Evolutionary conservation across 768 basidiomycete species (phyloP), one percentile per base, ranked within the genome.

Genomic region (Strobilomyces echinocephalus): DNA sequence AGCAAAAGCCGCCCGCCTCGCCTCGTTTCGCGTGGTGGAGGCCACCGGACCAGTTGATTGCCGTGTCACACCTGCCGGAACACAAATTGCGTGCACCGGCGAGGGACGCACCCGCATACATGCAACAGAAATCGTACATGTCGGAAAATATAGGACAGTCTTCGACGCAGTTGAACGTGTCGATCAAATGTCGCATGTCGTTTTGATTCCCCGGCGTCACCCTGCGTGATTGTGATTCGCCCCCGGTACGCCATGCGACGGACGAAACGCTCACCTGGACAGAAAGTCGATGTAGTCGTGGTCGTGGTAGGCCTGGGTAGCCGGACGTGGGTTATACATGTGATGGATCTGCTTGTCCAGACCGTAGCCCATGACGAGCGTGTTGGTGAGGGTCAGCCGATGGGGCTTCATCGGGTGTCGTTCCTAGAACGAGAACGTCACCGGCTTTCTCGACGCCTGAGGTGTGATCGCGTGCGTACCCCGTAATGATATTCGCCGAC

Each of bases 391-490:
- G 3, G 95, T 94, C n/a, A 99, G 73, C 24, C 95, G 81, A 63
- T 97, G 93, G 5, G 95, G 95, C 69, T 97, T 97, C 95, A 99
- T 99, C 3, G 95, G 95, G 73, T 99, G 95, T 45, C 88, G 83
- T 81, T 97, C 93, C 95, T 98, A 44, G 11, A n/a, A 28, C 10
- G 38, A 16, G 28, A 10, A 39, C 40, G 15, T 55, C 52, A 50
- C n/a, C 58, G 41, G 45, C 42, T 39, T 41, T 28, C 24, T 8
- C 34, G 24, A 51, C 38, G 33, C 52, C 30, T 26, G 12, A 3
- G 8, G 14, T 26, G 15, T 20, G 35, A 20, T 2, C 3, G 8
- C 8, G 8, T 21, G 73, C 83, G 51, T 73, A 95, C 95, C 57
- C 95, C 95, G 74, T 97, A 99, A 68, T 99, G 97, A 68, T 93